Evolutionary conservation across 768 basidiomycete genomes (phyloP).

Genomic region (Guyanaporus albipodus): DNA sequence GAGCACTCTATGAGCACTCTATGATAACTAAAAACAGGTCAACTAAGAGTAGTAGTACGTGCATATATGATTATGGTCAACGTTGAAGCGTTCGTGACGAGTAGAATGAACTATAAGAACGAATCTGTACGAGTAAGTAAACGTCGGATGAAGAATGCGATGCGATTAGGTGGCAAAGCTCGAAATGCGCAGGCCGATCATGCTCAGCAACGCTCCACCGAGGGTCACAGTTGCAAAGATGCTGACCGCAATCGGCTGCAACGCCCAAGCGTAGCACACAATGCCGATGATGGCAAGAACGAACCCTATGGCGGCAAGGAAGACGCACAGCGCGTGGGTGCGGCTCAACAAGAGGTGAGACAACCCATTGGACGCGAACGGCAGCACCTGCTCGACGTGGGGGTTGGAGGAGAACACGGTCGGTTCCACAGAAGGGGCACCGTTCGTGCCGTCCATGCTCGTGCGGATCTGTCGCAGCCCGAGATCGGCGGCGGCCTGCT

Average conservation of each 20-base stretch:
- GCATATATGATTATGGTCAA: too few species aligned
- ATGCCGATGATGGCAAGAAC: conserved; percentile 46
- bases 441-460: background rate
- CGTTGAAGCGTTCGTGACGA: too few species aligned
- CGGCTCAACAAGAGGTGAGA: conserved; percentile 41
- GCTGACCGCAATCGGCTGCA: conserved; percentile 42
- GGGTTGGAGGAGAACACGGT: conserved; percentile 43
- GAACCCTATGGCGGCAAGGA: conserved; percentile 46
- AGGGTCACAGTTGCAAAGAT: conserved; percentile 41
- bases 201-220: conserved; percentile 30
- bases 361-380: conserved; percentile 36
- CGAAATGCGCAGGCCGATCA: conserved; percentile 9
- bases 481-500: background rate
- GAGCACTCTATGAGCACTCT: too few species aligned
- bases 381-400: conserved; percentile 48
- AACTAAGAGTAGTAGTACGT: too few species aligned
- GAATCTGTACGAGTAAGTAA: too few species aligned
- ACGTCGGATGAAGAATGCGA: too few species aligned
- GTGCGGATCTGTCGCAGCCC: background rate
- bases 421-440: conserved; percentile 5
- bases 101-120: too few species aligned
- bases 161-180: background rate
- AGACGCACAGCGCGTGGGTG: conserved; percentile 48
- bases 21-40: too few species aligned
- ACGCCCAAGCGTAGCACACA: conserved; percentile 48